Conservation (phyloP, 2,329 filamentous ascomycete genomes). For the Penicillium sp. region DNA sequence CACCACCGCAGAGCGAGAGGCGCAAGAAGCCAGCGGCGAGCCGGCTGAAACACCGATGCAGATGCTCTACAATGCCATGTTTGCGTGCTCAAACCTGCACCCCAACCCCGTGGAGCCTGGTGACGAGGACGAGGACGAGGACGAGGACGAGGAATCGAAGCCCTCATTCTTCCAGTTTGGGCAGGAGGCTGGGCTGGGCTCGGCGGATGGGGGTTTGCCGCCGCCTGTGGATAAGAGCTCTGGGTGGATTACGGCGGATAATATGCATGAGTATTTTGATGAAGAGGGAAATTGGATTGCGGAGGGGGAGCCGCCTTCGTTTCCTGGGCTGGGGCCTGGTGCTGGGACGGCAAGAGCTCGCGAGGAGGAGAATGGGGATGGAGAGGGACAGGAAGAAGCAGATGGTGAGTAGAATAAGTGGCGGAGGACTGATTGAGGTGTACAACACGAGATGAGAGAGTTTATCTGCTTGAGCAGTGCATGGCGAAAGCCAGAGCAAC, state of each 20-base stretch:
- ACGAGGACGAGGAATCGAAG: constrained; percentile 28
- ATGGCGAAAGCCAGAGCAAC: too few species aligned
- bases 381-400: constrained; percentile 40
- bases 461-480: too few species aligned
- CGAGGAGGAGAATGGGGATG: constrained; percentile 56
- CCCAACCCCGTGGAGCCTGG: constrained; percentile 45
- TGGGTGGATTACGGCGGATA: constrained; percentile 77
- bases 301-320: constrained; percentile 43
- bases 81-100: constrained; percentile 52
- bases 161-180: constrained; percentile 39
- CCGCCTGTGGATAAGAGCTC: constrained; percentile 52
- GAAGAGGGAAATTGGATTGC: constrained; percentile 77
- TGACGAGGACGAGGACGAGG: constrained; percentile 40
- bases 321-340: constrained; percentile 53
- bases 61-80: constrained; percentile 48
- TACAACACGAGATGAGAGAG: constrained; percentile 18
- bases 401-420: constrained; percentile 54
- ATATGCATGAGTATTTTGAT: constrained; percentile 81
- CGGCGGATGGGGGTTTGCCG: constrained; percentile 42
- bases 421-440: constrained; percentile 48
- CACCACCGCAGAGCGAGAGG: constrained; percentile 23
- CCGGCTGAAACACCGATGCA: constrained; percentile 43
- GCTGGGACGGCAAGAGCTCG: constrained; percentile 65
- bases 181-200: constrained; percentile 32
- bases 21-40: constrained; percentile 29